Conservation (phyloP, 352 stramenopile genomes). For the Pythium angustatum region DNA sequence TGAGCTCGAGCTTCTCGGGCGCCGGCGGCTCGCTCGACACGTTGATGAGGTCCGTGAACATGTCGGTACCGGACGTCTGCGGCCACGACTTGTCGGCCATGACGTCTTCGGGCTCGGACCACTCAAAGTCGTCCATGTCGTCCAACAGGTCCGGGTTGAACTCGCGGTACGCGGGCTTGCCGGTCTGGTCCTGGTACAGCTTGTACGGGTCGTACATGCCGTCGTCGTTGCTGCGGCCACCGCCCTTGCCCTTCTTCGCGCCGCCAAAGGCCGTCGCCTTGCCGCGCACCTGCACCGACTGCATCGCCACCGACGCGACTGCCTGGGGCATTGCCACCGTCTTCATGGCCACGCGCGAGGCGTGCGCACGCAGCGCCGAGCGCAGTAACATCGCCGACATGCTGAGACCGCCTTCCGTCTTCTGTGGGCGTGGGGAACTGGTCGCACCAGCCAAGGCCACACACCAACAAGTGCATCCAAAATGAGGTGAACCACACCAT, state of each 20-base stretch:
- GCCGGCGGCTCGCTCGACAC: constrained; percentile 52
- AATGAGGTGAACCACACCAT: constrained; percentile 20
- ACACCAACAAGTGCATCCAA: neutral
- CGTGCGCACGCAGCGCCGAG: constrained; percentile 35
- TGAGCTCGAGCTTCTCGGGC: constrained; percentile 66
- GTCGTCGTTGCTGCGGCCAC: constrained; percentile 19
- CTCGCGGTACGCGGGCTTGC: constrained; percentile 73
- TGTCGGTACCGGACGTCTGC: constrained; percentile 67
- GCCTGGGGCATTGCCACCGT: neutral
- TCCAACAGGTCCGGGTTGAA: constrained; percentile 74
- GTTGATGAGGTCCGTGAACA: constrained; percentile 85
- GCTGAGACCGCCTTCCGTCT: neutral
- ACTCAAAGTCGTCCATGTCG: constrained; percentile 60
- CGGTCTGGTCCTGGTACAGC: constrained; percentile 73
- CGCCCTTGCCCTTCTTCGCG: constrained; percentile 19
- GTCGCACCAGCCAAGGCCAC: constrained; percentile 31
- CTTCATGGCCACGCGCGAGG: constrained; percentile 21
- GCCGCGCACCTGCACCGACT: constrained; percentile 19
- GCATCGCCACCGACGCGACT: neutral
- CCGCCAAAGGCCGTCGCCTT: constrained; percentile 20
- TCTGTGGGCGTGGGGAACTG: constrained; percentile 6
- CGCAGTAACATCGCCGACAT: constrained; percentile 52
- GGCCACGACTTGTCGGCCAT: constrained; percentile 91
- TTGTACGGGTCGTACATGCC: constrained; percentile 83
- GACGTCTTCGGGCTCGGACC: constrained; percentile 74